Base-by-base conservation (phyloP, 129 eudicot species). In the Artemisia annua region DNA sequence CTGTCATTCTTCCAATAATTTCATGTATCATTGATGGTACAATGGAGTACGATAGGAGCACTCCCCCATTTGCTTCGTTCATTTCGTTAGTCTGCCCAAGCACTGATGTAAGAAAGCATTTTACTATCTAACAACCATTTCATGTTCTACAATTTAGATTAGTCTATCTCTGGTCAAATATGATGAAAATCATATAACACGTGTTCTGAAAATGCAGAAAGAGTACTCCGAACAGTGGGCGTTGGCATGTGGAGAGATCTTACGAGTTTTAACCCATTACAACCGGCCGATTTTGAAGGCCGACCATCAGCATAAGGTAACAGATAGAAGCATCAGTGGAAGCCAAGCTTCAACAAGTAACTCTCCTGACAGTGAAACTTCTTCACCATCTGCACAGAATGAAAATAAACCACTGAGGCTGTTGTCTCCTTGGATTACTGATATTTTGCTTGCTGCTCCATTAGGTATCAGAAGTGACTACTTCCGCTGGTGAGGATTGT, bases 191-290 rank as follows among this genome's bases (percentile, higher is more conserved):
- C 46, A 43, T 13, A 60, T 75, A 39, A 67, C 69, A 19, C 49
- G 19, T 46, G 43, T 69, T n/a, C 70, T 60, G 15, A 53, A 28
- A 65, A 54, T 55, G 52, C 96, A 93, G 98, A 85, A 85, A 28
- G 98, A 89, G 78, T 93, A 89, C 72, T 93, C 98, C 19, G 98
- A 93, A 81, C 98, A 93, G 80, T 93, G 96, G 98, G 97, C 98
- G 26, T 81, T 93, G 63, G 98, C 98, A 56, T 93, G 98, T 73
- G 98, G 98, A 49, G 98, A 93, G 83, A 89, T 93, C 66, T 69
- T 93, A 80, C 77, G 97, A 78, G 86, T 93, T 68, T 81, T 93
- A 73, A 93, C 98, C 22, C 98, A 93, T 76, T 93, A 93, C 80
- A 93, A 93, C 79, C 80, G 98, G 24, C 98, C 98, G 67, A 86